Base-by-base conservation (phyloP, 495 filamentous ascomycete genomes). In the Penicillium waksmanii region DNA sequence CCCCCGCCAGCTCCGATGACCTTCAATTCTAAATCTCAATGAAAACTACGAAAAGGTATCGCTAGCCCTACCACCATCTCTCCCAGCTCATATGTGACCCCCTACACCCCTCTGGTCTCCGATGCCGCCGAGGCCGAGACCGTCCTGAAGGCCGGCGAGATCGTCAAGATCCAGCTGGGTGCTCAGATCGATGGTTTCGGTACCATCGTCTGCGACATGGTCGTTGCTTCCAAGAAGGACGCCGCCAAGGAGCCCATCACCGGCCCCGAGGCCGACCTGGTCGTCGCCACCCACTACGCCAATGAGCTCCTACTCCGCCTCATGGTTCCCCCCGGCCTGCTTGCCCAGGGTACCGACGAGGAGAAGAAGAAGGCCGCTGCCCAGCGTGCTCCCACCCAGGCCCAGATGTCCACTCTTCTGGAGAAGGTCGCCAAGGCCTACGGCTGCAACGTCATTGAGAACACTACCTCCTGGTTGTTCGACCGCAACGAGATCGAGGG, bases 161-260 rank as follows among this genome's bases (percentile, higher is more conserved):
- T 90, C 57, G 80, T 94, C 71, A 98, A 98, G 84, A 93, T 98
- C 73, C 96, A 98, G 76, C 86, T 98, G 10, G 95, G 95, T 66
- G 95, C 94, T 40, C 95, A 98, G 79, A 97, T 98, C 57, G 95
- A 98, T 80, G 95, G 95, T 49, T 94, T 98, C 72, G 91, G 93
- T 67, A 89, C 93, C 63, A 97, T 98, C 65, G 90, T 98, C 65
- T 97, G 94, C 80, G 91, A 98, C 75, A 94, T 91, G 44, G 82
- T 97, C 60, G 71, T 97, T 51, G 84, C 95, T 40, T 77, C 79
- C 33, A 72, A 81, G 46, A 82, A 85, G 62, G 83, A 86, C 43
- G 72, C 81, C 53, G 63, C 80, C 17, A 75, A 82, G 43, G 87
- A 84, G 57, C 80, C 81, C 57, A 66, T 93, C 58, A 80, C 84